Percentiles rank a stretch among this genome's conserved stretches.
These are phyloP conservation scores for Mimosa bimucronata DNA, from an alignment of 306 rosid species.

Conservation along the genomic window DNA sequence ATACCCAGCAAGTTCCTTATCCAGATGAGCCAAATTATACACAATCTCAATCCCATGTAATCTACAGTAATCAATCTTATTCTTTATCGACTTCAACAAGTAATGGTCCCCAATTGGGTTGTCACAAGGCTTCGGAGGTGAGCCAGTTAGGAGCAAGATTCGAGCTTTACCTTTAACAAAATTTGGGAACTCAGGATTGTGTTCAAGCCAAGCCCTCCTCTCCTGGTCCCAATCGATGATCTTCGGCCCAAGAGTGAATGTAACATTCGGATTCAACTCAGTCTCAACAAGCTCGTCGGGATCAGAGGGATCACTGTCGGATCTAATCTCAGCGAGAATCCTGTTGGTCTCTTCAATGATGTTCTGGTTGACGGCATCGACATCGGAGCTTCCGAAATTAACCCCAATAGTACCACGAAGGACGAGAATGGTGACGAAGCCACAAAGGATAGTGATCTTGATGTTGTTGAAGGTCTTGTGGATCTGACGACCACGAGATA, in stretches of 20 bases:
- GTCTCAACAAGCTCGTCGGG: constrained; percentile 53
- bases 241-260: constrained; percentile 79
- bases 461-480: constrained; percentile 82
- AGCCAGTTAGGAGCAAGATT: constrained; percentile 83
- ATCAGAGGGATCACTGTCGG: constrained; percentile 69
- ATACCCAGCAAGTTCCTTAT: constrained; percentile 91
- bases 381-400: constrained; percentile 58
- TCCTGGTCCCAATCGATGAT: constrained; percentile 65
- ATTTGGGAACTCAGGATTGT: constrained; percentile 77
- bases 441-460: constrained; percentile 81
- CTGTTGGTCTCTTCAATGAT: constrained; percentile 72
- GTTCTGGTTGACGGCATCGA: constrained; percentile 60
- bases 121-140: constrained; percentile 94
- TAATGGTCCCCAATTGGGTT: constrained; percentile 95
- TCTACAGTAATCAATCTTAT: constrained; percentile 93
- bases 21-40: constrained; percentile 91
- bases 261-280: constrained; percentile 55
- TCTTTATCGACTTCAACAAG: constrained; percentile 79
- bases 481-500: constrained; percentile 85
- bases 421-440: constrained; percentile 84
- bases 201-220: constrained; percentile 60
- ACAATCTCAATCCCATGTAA: constrained; percentile 95
- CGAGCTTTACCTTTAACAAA: constrained; percentile 73
- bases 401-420: constrained; percentile 84
- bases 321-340: constrained; percentile 82